Evolutionary conservation across 2,329 filamentous ascomycete species (phyloP).

Genomic region (Calonectria pteridis): DNA sequence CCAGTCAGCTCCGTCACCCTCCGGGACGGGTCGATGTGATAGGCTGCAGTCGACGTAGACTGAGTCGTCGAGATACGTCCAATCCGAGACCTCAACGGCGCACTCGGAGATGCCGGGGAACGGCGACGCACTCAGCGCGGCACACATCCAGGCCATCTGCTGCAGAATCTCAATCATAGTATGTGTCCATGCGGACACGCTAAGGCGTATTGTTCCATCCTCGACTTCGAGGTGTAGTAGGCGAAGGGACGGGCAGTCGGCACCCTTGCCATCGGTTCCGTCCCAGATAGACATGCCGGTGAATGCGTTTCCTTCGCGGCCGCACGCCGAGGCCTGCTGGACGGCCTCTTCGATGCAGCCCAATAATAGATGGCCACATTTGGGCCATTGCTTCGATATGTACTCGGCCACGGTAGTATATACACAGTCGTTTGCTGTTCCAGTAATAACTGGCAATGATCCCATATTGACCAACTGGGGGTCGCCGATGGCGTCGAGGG

Average conservation of each 20-base stretch:
- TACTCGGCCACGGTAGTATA: constrained; percentile 52
- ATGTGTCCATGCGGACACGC: constrained; percentile 50
- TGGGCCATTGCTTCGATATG: constrained; percentile 48
- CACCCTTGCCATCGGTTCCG: constrained; percentile 42
- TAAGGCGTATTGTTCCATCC: constrained; percentile 47
- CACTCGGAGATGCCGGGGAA: constrained; percentile 50
- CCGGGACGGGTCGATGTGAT: constrained; percentile 47
- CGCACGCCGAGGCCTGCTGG: constrained; percentile 42
- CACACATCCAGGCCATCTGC: constrained; percentile 54
- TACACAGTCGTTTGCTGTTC: constrained; percentile 49
- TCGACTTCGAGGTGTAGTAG: constrained; percentile 53
- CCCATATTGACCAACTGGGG: constrained; percentile 46
- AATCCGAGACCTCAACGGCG: constrained; percentile 47
- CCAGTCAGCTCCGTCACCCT: constrained; percentile 44
- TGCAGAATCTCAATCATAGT: constrained; percentile 52
- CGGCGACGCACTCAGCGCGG: constrained; percentile 50
- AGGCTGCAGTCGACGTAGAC: constrained; percentile 52
- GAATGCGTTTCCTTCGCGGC: constrained; percentile 41
- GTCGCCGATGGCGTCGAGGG: constrained; percentile 45
- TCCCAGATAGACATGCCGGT: constrained; percentile 54
- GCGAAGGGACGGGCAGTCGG: constrained; percentile 47
- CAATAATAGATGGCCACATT: constrained; percentile 47
- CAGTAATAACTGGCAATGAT: constrained; percentile 49
- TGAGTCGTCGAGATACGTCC: constrained; percentile 49
- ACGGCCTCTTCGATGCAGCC: constrained; percentile 50